Evolutionary conservation across 2,329 filamentous ascomycete genomes (phyloP), one percentile per base, ranked within the genome.

Genomic region (Hypoxylon rubiginosum): DNA sequence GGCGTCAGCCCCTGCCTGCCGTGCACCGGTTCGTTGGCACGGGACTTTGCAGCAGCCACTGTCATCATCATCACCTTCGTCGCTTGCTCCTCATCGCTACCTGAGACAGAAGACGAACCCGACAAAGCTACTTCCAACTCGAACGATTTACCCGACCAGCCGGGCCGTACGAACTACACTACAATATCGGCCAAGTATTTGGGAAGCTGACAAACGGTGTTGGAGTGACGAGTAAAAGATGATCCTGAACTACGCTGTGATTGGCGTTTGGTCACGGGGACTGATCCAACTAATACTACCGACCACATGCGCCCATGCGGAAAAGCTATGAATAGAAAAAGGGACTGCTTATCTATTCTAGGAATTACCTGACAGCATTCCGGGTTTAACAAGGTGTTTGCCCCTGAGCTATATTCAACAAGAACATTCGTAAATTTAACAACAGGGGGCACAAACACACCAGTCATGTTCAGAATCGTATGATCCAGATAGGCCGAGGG

Each of bases 151-250:
- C 58, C 67, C 67, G 58, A 69, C 49, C 26, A 24, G n/a, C 56
- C 67, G 67, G 67, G 64, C 66, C 60, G 51, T 43, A 41, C 46
- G 64, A 64, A 50, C 24, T 58, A 52, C 24, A 30, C 45, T 41
- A 34, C 49, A 36, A 24, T 58, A 19, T 63, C 66, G 55, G 58
- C 21, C 53, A 28, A 24, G 13, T 48, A 17, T 24, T 26, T 26
- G 43, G 19, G 11, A 13, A 49, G 24, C 15, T 49, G 39, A 43
- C 39, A 19, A 43, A 43, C 39, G 17, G 39, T 8, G 39, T n/a
- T 36, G 34, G 39, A 43, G n/a, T 51, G 32, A 48, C 24, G 50
- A 36, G 55, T 58, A 6, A 8, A 19, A 19, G 39, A 19, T 43
- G 36, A 39, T 39, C 13, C 36, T 17, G 9, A 17, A 9, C 3